These are phyloP conservation scores for Spongispora temasekensis DNA, from an alignment of 1,284 basidiomycete genomes.

Conservation along the genomic window DNA sequence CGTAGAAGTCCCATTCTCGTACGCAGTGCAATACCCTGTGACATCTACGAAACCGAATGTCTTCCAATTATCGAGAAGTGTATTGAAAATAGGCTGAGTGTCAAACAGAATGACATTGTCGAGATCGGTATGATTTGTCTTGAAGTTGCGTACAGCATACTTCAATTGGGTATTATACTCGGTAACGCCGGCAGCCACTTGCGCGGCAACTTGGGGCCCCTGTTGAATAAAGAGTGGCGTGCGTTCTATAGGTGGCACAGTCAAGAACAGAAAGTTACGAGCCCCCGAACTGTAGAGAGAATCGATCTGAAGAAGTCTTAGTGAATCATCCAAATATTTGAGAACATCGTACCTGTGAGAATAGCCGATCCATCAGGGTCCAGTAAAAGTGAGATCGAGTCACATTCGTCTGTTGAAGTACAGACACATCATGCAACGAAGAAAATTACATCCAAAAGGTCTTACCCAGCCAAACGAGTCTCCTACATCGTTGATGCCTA, in stretches of 20 bases:
- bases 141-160: conserved; percentile 42
- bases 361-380: conserved; percentile 54
- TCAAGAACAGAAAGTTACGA: conserved; percentile 65
- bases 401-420: conserved; percentile 49
- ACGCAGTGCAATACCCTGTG: conserved; percentile 61
- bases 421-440: not conserved
- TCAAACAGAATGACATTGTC: conserved; percentile 52
- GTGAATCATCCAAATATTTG: not conserved
- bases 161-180: conserved; percentile 55
- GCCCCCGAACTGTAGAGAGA: conserved; percentile 55
- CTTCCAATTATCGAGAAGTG: conserved; percentile 51
- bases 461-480: conserved; percentile 55
- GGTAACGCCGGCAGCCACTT: conserved; percentile 44
- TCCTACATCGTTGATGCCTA: conserved; percentile 67
- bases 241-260: conserved; percentile 64
- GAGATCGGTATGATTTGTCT: conserved; percentile 43
- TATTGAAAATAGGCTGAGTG: conserved; percentile 59
- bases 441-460: conserved; percentile 11
- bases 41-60: conserved; percentile 58
- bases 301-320: conserved; percentile 48
- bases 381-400: conserved; percentile 53
- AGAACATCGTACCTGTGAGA: conserved; percentile 46
- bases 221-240: conserved; percentile 49
- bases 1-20: conserved; percentile 56
- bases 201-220: conserved; percentile 39